A percentile compares a stretch with the other conserved stretches of the same genome.
Conservation (phyloP, 352 stramenopile species). For the Phytophthora crassamura region DNA sequence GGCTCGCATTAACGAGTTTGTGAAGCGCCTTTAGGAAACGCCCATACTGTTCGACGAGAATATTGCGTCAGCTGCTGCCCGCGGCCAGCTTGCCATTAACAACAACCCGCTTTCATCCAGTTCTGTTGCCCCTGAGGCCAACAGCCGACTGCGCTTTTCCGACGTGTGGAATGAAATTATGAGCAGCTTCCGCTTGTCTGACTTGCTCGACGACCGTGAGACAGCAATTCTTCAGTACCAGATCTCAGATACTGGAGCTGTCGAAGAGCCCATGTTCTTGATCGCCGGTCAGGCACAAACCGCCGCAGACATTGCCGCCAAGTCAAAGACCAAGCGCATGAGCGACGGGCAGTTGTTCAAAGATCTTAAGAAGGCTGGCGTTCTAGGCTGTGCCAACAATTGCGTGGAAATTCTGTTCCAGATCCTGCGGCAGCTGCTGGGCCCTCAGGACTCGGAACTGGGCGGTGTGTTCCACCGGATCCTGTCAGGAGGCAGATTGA, state of each 20-base stretch:
- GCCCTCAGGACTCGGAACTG: slow-evolving; percentile 66
- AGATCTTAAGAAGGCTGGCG: slow-evolving; percentile 76
- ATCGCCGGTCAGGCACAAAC: slow-evolving; percentile 83
- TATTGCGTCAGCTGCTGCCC: slow-evolving; percentile 72
- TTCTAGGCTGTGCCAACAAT: slow-evolving; percentile 78
- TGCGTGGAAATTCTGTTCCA: slow-evolving; percentile 84
- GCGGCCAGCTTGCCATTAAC: slow-evolving; percentile 72
- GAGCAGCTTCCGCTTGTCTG: slow-evolving; percentile 88
- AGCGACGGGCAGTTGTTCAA: slow-evolving; percentile 72
- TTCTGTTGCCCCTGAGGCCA: slow-evolving; percentile 67
- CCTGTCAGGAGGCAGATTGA: slow-evolving; percentile 53
- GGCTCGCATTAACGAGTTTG: slow-evolving; percentile 79
- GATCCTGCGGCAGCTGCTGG: slow-evolving; percentile 81
- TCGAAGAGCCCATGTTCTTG: slow-evolving; percentile 89
- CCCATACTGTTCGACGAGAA: slow-evolving; percentile 82
- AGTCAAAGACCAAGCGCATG: slow-evolving; percentile 61
- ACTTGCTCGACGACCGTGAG: slow-evolving; percentile 88
- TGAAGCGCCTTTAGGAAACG: slow-evolving; percentile 64
- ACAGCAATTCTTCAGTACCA: slow-evolving; percentile 91
- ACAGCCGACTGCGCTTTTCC: slow-evolving; percentile 83
- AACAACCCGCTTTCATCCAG: slow-evolving; percentile 63
- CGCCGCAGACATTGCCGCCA: slow-evolving; percentile 69
- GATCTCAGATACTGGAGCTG: slow-evolving; percentile 80
- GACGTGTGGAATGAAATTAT: slow-evolving; percentile 92
- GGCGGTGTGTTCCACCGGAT: slow-evolving; percentile 77